Evolutionary conservation across 495 filamentous ascomycete species (phyloP).

Genomic region (Penicillium canariense): DNA sequence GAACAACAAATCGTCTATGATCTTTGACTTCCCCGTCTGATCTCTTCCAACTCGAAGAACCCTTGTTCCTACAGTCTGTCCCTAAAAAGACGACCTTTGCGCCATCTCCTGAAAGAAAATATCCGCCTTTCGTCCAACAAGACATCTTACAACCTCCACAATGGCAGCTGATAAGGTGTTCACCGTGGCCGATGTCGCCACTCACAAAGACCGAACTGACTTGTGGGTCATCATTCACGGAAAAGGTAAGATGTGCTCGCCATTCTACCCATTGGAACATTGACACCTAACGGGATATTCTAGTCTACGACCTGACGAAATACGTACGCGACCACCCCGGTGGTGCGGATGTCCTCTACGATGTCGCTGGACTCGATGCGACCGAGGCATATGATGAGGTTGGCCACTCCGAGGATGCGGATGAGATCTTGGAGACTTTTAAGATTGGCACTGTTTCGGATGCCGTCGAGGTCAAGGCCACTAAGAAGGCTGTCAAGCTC

Average conservation of each 20-base stretch:
- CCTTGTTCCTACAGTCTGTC: too few relatives aligned
- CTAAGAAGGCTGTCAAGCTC: conserved; percentile 19
- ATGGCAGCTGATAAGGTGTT: conserved; percentile 1
- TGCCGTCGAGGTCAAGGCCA: conserved; percentile 16
- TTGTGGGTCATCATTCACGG: neutral
- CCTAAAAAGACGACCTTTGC: too few relatives aligned
- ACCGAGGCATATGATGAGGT: conserved; percentile 51
- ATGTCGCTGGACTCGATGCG: conserved; percentile 53
- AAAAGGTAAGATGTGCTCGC: neutral
- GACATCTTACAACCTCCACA: neutral
- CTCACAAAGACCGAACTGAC: neutral
- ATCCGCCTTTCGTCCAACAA: neutral
- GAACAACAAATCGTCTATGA: too few relatives aligned
- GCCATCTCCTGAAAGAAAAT: neutral
- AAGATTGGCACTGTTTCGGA: conserved; percentile 26
- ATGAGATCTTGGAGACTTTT: conserved; percentile 21
- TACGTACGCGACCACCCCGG: conserved; percentile 56
- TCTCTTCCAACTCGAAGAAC: too few relatives aligned
- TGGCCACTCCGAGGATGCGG: conserved; percentile 47
- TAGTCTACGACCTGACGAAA: conserved; percentile 54
- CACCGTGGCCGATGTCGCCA: neutral
- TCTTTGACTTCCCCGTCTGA: too few relatives aligned
- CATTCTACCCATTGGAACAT: neutral
- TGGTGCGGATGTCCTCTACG: conserved; percentile 43
- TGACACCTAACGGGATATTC: conserved; percentile 19